phyloP scores from a whole-genome alignment of 768 basidiomycete genomes.

The Mycena rosella region DNA sequence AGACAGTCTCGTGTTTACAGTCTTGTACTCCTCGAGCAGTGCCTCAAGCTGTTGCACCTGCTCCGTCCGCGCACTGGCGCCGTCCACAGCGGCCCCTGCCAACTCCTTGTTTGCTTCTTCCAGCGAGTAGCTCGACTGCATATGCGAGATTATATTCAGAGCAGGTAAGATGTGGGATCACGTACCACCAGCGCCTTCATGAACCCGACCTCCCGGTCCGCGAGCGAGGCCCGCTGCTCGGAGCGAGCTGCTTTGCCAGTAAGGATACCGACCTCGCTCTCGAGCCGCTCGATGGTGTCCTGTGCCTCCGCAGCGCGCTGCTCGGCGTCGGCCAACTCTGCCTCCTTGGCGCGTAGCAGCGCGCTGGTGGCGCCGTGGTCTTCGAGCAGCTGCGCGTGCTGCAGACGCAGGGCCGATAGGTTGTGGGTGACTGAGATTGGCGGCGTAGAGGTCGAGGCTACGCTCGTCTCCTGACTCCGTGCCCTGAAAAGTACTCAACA shows the following conservation, averaged over 20 bases:
- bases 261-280: conserved; percentile 52
- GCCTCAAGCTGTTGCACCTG: conserved; percentile 68
- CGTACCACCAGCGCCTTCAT: conserved; percentile 75
- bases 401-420: conserved; percentile 70
- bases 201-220: conserved; percentile 76
- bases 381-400: conserved; percentile 74
- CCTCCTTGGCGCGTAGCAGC: conserved; percentile 65
- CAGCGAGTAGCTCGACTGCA: conserved; percentile 71
- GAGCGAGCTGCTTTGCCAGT: conserved; percentile 52
- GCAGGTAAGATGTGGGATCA: conserved; percentile 30
- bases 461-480: conserved; percentile 46
- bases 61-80: conserved; percentile 51
- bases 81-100: conserved; percentile 46
- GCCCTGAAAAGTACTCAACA: conserved; percentile 29
- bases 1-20: conserved; percentile 58
- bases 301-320: conserved; percentile 52
- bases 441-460: conserved; percentile 44
- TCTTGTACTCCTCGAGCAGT: conserved; percentile 68
- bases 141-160: neutral
- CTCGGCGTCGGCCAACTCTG: conserved; percentile 59
- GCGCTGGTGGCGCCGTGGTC: conserved; percentile 73
- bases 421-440: conserved; percentile 69
- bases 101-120: conserved; percentile 60
- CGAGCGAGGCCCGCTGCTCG: conserved; percentile 48
- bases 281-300: conserved; percentile 47